These are phyloP conservation scores for Fusarium keratoplasticum DNA, from an alignment of 2,329 filamentous ascomycete species.

Conservation along the genomic window DNA sequence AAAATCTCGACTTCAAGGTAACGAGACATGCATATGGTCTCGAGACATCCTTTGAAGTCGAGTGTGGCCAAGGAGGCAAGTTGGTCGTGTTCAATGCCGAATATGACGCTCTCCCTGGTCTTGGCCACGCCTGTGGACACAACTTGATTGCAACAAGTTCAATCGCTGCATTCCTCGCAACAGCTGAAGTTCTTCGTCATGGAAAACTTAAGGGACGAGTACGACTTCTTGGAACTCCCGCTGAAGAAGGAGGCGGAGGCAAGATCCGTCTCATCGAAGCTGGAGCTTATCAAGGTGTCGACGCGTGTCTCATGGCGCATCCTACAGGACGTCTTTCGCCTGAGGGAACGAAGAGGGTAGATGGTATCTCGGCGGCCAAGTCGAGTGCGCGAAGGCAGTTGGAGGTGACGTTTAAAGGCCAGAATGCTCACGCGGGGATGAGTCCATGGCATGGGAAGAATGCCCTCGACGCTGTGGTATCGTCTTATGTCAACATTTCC, in stretches of 20 bases:
- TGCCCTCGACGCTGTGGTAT: conserved; percentile 67
- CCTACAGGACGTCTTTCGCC: conserved; percentile 29
- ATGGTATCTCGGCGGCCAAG: conserved; percentile 55
- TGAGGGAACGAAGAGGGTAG: background rate
- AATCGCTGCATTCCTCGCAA: conserved; percentile 53
- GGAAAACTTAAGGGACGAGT: conserved; percentile 12
- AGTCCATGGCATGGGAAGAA: conserved; percentile 71
- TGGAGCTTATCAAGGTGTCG: conserved; percentile 56
- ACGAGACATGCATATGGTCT: conserved; percentile 55
- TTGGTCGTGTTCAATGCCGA: conserved; percentile 55
- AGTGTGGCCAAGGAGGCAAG: conserved; percentile 52
- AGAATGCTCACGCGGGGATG: conserved; percentile 66
- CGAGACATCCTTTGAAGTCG: conserved; percentile 56
- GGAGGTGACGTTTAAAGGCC: conserved; percentile 64
- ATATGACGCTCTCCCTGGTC: conserved; percentile 60
- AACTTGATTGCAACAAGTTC: conserved; percentile 65
- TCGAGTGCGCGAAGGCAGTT: conserved; percentile 64
- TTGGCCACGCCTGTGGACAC: conserved; percentile 66
- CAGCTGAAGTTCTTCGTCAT: conserved; percentile 26
- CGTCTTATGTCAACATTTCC: conserved; percentile 60
- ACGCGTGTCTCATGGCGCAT: conserved; percentile 47
- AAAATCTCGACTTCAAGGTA: conserved; percentile 51
- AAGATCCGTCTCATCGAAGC: conserved; percentile 60
- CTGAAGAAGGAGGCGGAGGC: conserved; percentile 64
- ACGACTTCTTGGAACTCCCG: conserved; percentile 62